Conservation (phyloP, 2,329 filamentous ascomycete species). For the Fusarium neocosmosporiellum region DNA sequence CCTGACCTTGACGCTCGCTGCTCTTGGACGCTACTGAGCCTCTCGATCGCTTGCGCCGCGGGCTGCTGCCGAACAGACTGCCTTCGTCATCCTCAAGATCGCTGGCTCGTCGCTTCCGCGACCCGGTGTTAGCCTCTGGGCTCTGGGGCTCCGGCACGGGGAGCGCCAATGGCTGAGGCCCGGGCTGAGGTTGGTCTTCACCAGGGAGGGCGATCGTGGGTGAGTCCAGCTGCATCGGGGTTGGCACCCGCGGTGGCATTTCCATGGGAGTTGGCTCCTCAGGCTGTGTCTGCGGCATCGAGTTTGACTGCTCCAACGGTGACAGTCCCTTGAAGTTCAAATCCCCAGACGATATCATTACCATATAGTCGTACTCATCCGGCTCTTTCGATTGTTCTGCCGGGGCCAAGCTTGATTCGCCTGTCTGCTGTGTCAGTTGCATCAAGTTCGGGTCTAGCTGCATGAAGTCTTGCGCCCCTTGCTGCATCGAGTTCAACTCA, state of each 20-base stretch:
- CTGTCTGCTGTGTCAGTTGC: neutral
- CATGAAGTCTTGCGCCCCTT: no score
- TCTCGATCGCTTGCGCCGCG: conserved; percentile 1
- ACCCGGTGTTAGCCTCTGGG: neutral
- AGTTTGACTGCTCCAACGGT: neutral
- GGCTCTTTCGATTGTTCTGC: neutral
- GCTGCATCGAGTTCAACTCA: neutral
- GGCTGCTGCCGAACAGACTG: conserved; percentile 4
- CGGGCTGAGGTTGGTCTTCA: neutral
- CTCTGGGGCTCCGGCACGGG: neutral
- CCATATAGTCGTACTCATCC: neutral
- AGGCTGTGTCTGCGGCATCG: neutral
- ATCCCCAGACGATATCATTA: neutral
- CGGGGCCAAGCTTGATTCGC: neutral
- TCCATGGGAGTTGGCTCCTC: neutral
- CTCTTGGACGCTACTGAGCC: neutral
- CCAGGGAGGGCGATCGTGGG: neutral
- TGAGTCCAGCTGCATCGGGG: neutral
- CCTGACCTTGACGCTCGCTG: neutral
- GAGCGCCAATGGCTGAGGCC: neutral
- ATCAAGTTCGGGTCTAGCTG: neutral
- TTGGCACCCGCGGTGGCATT: neutral
- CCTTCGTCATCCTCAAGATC: neutral
- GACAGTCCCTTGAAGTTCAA: neutral
- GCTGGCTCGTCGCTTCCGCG: conserved; percentile 4